Evolutionary conservation across 139 green algal genomes (phyloP), one percentile per base, ranked within the genome.

Genomic region (Chlorella sp.): DNA sequence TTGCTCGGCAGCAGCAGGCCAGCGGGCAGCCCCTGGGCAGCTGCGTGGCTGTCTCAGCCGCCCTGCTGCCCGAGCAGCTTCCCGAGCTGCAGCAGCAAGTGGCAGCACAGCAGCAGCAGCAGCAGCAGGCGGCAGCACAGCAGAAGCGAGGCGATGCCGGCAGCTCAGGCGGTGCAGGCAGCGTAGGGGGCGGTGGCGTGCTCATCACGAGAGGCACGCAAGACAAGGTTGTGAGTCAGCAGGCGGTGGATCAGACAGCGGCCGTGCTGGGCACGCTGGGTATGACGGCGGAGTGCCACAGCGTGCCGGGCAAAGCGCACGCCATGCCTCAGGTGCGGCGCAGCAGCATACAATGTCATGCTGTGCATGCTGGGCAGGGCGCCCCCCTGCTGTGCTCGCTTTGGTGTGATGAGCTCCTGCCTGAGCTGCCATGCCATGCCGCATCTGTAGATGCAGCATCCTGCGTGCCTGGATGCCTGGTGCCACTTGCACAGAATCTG

Each of bases 1-100:
- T 93, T n/a, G 87, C 89, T 0, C 57, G 77, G 34, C 86, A 79
- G 78, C 77, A 81, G 39, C 57, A 66, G 30, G 78, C 75, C 0
- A 1, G 15, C 3, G 86, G 86, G 24, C 57, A 80, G 24, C 66
- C 66, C 21, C 76, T 90, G 36, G 76, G 86, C 26, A 90, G 86
- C 86, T 90, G 86, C 39, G 60, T 90, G 16, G 76, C 76, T 0
- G 64, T 90, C 3, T 85, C 86, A 0, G 86, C 86, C 3, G 57
- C 76, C 0, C 76, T 90, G 57, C 86, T 90, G 57, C 76, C 75
- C 1, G 86, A 90, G 57, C 76, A 81, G 86, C 76, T 90, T 57
- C n/a, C 28, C 15, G 37, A 53, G 42, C 61, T 48, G 48, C 53
- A 16, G 26, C 32, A 68, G 48, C 80, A 85, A 30, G 26, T 40